Percentiles rank a stretch among this genome's conserved stretches.
These are phyloP conservation scores for Aspergillus sp. DNA, from an alignment of 2,329 filamentous ascomycete genomes.

Conservation along the genomic window DNA sequence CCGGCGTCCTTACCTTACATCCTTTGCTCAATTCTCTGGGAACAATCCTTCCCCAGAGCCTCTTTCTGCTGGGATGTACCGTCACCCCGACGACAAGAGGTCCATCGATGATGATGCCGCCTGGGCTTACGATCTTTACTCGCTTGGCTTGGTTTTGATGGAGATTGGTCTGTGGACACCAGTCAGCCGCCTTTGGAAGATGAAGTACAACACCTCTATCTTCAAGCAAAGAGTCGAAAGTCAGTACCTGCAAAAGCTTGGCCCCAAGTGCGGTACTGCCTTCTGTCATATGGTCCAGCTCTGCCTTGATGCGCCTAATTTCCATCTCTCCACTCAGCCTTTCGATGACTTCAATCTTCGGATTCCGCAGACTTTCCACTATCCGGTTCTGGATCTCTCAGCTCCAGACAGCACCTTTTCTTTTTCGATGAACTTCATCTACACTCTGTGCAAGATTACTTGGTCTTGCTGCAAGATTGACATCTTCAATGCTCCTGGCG, in stretches of 20 bases:
- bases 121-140: constrained; percentile 62
- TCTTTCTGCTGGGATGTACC: constrained; percentile 61
- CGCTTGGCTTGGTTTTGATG: constrained; percentile 63
- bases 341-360: constrained; percentile 47
- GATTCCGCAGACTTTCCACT: constrained; percentile 46
- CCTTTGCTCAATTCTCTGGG: constrained; percentile 62
- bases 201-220: constrained; percentile 64
- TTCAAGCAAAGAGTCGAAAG: constrained; percentile 68
- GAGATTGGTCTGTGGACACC: constrained; percentile 69
- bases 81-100: constrained; percentile 58
- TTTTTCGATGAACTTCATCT: constrained; percentile 51
- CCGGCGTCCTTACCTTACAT: constrained; percentile 61
- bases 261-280: constrained; percentile 65
- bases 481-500: constrained; percentile 45
- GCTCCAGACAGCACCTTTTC: constrained; percentile 46
- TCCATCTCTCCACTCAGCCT: constrained; percentile 46
- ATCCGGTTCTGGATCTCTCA: constrained; percentile 48
- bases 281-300: constrained; percentile 67
- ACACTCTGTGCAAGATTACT: constrained; percentile 47
- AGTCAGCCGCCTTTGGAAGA: constrained; percentile 65
- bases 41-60: constrained; percentile 53
- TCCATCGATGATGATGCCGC: constrained; percentile 42
- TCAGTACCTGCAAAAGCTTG: constrained; percentile 65
- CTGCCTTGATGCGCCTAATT: constrained; percentile 63
- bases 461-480: constrained; percentile 50